phyloP scores from a whole-genome alignment of 1,139 yeast genomes.

The Yamadazyma sp. region DNA sequence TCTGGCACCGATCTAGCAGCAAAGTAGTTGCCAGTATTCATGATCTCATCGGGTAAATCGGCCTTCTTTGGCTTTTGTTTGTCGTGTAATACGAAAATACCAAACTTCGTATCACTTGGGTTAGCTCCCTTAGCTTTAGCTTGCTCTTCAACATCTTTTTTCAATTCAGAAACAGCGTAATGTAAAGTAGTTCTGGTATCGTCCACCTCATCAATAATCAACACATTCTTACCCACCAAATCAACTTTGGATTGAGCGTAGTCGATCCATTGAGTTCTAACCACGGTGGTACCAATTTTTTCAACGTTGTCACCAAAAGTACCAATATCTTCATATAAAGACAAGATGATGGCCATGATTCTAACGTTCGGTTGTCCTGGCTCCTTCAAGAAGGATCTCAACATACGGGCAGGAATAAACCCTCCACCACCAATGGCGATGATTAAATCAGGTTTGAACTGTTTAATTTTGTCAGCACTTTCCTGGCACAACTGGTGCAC shows the following conservation, averaged over 20 bases:
- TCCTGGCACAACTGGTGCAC: slow-evolving; percentile 92
- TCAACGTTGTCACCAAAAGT: slow-evolving; percentile 61
- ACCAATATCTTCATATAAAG: slow-evolving; percentile 81
- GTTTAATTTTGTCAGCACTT: slow-evolving; percentile 69
- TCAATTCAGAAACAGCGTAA: slow-evolving; percentile 83
- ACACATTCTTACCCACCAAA: slow-evolving; percentile 75
- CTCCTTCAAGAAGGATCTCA: slow-evolving; percentile 84
- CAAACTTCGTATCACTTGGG: slow-evolving; percentile 67
- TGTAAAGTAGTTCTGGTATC: slow-evolving; percentile 94
- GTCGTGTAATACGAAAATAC: slow-evolving; percentile 90
- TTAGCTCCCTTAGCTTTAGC: slow-evolving; percentile 50
- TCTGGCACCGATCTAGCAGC: slow-evolving; percentile 93
- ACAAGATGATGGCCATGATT: slow-evolving; percentile 90
- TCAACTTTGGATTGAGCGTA: slow-evolving; percentile 64
- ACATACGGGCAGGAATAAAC: slow-evolving; percentile 92
- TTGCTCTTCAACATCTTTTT: slow-evolving; percentile 72
- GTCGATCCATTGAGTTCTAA: slow-evolving; percentile 95
- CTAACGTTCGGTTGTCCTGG: slow-evolving; percentile 87
- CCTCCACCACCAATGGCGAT: slow-evolving; percentile 96
- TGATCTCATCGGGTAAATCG: slow-evolving; percentile 62
- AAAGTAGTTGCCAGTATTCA: slow-evolving; percentile 69
- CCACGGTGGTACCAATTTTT: slow-evolving; percentile 77
- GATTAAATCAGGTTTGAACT: slow-evolving; percentile 78
- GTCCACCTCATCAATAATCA: slow-evolving; percentile 92
- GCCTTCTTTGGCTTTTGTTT: slow-evolving; percentile 89